These are phyloP conservation scores for Boletus vinaceobasis DNA, from an alignment of 768 basidiomycete species.

Conservation along the genomic window DNA sequence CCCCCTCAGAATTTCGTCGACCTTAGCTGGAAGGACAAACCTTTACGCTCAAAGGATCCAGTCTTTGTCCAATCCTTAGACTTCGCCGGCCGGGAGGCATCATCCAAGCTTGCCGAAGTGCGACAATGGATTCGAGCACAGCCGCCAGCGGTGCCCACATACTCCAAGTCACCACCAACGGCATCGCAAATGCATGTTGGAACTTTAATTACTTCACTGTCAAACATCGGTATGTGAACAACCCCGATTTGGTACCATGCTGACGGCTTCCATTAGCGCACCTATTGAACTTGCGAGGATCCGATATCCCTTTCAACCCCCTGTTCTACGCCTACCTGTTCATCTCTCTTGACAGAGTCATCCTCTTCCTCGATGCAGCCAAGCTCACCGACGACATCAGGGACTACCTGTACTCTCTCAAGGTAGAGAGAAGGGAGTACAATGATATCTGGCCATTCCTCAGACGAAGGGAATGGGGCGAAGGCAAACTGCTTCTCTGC, in stretches of 20 bases:
- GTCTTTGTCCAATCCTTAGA: slow-evolving; percentile 68
- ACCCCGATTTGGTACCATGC: not conserved
- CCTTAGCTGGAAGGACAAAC: slow-evolving; percentile 76
- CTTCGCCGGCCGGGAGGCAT: slow-evolving; percentile 65
- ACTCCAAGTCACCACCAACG: slow-evolving; percentile 59
- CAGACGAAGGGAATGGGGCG: slow-evolving; percentile 70
- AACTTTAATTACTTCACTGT: slow-evolving; percentile 64
- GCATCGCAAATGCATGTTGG: slow-evolving; percentile 61
- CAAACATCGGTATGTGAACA: slow-evolving; percentile 58
- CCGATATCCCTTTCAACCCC: slow-evolving; percentile 89
- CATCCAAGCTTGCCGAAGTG: slow-evolving; percentile 66
- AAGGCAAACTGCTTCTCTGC: slow-evolving; percentile 73
- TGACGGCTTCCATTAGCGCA: slow-evolving; percentile 53
- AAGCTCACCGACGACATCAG: slow-evolving; percentile 61
- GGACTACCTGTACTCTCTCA: slow-evolving; percentile 55
- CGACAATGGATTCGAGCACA: slow-evolving; percentile 67
- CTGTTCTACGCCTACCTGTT: slow-evolving; percentile 88
- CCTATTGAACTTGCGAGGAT: slow-evolving; percentile 82
- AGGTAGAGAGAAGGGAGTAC: slow-evolving; percentile 63
- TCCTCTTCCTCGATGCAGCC: slow-evolving; percentile 72
- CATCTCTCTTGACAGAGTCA: slow-evolving; percentile 55
- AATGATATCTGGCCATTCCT: slow-evolving; percentile 79
- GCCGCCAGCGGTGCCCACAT: slow-evolving; percentile 56
- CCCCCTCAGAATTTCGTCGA: slow-evolving; percentile 85
- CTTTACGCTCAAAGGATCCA: slow-evolving; percentile 59